phyloP scores from a whole-genome alignment of 371 early-diverging fungal genomes.

The Mortierella sp. region DNA sequence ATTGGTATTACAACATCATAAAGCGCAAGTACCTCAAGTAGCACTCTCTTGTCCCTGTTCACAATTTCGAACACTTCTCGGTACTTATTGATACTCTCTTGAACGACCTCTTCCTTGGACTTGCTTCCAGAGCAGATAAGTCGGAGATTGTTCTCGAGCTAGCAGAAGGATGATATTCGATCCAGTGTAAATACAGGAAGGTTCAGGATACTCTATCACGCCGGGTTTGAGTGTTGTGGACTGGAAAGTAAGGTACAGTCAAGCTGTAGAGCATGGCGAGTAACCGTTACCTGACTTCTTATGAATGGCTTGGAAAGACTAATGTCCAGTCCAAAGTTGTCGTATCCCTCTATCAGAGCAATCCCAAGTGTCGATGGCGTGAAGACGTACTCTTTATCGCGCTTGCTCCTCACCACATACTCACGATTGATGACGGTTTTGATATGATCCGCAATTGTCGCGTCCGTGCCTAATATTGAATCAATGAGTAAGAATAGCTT shows the following conservation, averaged over 20 bases:
- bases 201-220: not conserved
- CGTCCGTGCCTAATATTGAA: conserved; percentile 89
- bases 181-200: not conserved
- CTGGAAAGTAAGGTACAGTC: not conserved
- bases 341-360: conserved; percentile 93
- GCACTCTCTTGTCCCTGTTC: conserved; percentile 29
- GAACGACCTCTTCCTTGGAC: conserved; percentile 67
- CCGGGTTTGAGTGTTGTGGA: not conserved
- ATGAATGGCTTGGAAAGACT: conserved; percentile 89
- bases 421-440: conserved; percentile 93
- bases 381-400: conserved; percentile 65
- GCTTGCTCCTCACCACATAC: conserved; percentile 82
- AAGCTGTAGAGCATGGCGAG: not conserved
- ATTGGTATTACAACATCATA: not conserved
- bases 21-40: conserved; percentile 25
- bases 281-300: conserved; percentile 71
- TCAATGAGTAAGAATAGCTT: not conserved
- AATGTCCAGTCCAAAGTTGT: conserved; percentile 83
- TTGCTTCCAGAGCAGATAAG: conserved; percentile 74
- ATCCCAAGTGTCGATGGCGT: conserved; percentile 93
- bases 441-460: conserved; percentile 99
- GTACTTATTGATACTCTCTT: conserved; percentile 69
- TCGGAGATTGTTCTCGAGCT: conserved; percentile 80
- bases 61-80: conserved; percentile 66
- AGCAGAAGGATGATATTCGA: not conserved